Percentiles rank a stretch among this genome's conserved stretches.
These are phyloP conservation scores for Lactifluus hygrophoroides DNA, from an alignment of 768 basidiomycete genomes.

Conservation along the genomic window DNA sequence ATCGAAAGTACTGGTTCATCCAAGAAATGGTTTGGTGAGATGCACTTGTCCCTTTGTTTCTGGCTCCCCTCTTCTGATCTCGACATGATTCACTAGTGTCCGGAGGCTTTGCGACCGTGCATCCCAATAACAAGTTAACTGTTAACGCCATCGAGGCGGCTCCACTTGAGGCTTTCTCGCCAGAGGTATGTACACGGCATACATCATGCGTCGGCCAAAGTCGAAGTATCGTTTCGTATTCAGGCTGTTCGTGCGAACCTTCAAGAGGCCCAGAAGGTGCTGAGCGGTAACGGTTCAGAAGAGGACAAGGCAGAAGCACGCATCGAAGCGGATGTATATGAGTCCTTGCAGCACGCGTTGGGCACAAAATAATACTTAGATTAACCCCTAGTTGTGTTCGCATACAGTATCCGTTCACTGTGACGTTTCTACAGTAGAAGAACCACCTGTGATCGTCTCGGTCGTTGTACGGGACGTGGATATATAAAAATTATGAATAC, in stretches of 20 bases:
- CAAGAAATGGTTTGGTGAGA: conserved; percentile 97
- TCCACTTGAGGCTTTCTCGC: conserved; percentile 81
- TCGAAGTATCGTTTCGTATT: neutral
- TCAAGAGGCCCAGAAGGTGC: conserved; percentile 78
- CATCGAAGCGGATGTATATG: conserved; percentile 94
- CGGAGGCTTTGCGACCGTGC: conserved; percentile 94
- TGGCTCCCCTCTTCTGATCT: neutral
- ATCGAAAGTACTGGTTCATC: conserved; percentile 67
- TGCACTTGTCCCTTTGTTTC: neutral
- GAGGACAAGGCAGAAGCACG: conserved; percentile 89
- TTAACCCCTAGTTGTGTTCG: conserved; percentile 1
- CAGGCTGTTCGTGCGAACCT: conserved; percentile 89
- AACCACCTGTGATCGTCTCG: neutral
- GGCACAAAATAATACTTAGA: conserved; percentile 33
- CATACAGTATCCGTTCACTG: neutral
- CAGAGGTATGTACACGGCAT: conserved; percentile 54
- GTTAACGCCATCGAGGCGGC: conserved; percentile 98
- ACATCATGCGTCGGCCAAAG: neutral
- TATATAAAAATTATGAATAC: too few species aligned
- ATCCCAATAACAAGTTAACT: conserved; percentile 93
- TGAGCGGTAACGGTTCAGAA: conserved; percentile 78
- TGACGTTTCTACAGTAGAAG: neutral
- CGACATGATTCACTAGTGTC: conserved; percentile 49
- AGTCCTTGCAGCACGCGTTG: conserved; percentile 86
- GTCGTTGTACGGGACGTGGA: neutral